phyloP scores from a whole-genome alignment of 1,284 basidiomycete genomes.

The Trichosporon sp. region DNA sequence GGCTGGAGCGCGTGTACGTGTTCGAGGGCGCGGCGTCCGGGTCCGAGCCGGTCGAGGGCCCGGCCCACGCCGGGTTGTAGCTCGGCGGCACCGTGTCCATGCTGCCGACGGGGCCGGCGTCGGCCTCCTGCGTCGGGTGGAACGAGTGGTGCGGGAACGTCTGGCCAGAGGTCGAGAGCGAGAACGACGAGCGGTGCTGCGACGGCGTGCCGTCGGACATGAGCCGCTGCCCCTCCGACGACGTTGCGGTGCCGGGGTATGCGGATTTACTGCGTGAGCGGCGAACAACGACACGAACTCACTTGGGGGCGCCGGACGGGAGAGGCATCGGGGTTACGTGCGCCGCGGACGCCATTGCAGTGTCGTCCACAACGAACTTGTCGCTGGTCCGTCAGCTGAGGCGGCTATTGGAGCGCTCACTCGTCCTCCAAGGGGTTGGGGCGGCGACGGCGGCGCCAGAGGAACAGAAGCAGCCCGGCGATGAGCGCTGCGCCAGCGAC shows the following conservation, averaged over 20 bases:
- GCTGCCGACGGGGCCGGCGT: background rate
- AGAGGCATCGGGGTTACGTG: background rate
- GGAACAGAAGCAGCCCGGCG: background rate
- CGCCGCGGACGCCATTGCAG: background rate
- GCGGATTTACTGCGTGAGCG: background rate
- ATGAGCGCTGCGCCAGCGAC: background rate
- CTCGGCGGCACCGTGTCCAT: background rate
- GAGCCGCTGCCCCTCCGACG: background rate
- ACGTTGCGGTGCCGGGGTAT: background rate
- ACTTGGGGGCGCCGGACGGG: background rate
- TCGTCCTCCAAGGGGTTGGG: background rate
- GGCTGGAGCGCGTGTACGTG: background rate
- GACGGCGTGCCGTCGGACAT: background rate
- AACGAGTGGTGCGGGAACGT: background rate
- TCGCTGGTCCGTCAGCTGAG: background rate
- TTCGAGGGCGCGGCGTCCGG: background rate
- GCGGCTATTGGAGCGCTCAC: background rate
- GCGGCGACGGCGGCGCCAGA: background rate
- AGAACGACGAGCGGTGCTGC: background rate
- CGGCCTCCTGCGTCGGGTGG: background rate
- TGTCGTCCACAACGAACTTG: background rate
- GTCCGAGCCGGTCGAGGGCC: background rate
- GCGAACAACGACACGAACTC: background rate
- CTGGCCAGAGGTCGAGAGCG: background rate
- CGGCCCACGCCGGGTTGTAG: constrained; percentile 1